Conservation (phyloP, 2,329 filamentous ascomycete genomes). For the Chaetomium olivaceum region DNA sequence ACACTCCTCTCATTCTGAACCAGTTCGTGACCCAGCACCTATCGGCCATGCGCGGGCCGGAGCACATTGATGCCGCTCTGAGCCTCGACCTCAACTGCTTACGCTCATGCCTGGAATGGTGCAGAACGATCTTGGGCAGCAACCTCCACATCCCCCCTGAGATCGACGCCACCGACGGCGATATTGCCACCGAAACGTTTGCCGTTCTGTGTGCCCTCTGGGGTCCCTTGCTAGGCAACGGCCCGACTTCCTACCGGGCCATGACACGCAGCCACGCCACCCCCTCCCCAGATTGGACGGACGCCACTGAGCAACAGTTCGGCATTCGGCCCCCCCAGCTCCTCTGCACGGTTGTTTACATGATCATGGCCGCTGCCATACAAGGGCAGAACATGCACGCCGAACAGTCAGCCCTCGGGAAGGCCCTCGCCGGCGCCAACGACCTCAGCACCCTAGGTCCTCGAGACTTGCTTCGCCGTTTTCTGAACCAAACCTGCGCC, state of each 20-base stretch:
- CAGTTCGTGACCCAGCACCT: constrained; percentile 26
- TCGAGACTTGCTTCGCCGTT: constrained; percentile 9
- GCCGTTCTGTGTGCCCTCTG: constrained; percentile 25
- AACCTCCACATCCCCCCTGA: neutral
- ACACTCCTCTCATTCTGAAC: constrained; percentile 5
- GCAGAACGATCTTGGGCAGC: constrained; percentile 2
- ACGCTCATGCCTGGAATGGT: constrained; percentile 15
- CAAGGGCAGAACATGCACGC: neutral
- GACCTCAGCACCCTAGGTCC: neutral
- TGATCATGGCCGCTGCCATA: constrained; percentile 22
- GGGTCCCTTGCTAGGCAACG: constrained; percentile 3
- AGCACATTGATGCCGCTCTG: neutral
- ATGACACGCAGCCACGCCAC: neutral
- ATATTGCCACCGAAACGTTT: neutral
- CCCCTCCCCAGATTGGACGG: constrained; percentile 12
- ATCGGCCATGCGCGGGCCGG: neutral
- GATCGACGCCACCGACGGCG: neutral
- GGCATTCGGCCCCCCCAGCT: constrained; percentile 27
- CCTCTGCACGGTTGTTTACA: constrained; percentile 22
- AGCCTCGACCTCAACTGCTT: constrained; percentile 14
- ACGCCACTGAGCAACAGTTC: constrained; percentile 15
- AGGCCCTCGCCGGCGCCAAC: constrained; percentile 5
- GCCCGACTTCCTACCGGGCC: neutral
- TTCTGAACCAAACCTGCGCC: constrained; percentile 21
- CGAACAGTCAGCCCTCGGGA: neutral